Percentiles rank a stretch among this genome's conserved stretches.
Evolutionary conservation across 208 protist species (phyloP).

Genomic region (Crithidia thermophila): DNA sequence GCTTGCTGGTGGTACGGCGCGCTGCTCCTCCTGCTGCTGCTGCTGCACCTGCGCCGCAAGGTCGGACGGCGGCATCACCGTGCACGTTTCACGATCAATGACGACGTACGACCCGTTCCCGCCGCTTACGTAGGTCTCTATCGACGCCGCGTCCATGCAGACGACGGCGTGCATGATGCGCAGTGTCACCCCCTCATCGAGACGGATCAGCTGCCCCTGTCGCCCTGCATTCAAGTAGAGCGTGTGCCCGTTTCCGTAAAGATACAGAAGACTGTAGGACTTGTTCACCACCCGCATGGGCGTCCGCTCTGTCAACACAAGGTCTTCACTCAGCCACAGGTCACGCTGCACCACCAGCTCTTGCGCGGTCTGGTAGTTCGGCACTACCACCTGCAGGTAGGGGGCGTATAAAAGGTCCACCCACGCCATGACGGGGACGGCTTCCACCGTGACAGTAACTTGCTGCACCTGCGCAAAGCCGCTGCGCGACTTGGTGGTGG

Average conservation of each 20-base stretch:
- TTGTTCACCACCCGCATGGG: slow-evolving; percentile 45
- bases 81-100: slow-evolving; percentile 43
- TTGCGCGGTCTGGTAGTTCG: slow-evolving; percentile 42
- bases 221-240: slow-evolving; percentile 53
- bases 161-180: slow-evolving; percentile 64
- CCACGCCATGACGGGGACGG: slow-evolving; percentile 40
- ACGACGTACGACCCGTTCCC: slow-evolving; percentile 79
- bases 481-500: slow-evolving; percentile 6
- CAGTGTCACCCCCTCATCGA: slow-evolving; percentile 76
- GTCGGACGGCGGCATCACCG: slow-evolving; percentile 6
- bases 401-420: slow-evolving; percentile 65
- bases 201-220: slow-evolving; percentile 39
- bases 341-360: slow-evolving; percentile 54
- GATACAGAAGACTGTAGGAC: slow-evolving; percentile 57
- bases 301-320: slow-evolving; percentile 47
- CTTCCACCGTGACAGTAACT: slow-evolving; percentile 44
- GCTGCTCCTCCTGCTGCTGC: neutral
- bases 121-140: slow-evolving; percentile 58
- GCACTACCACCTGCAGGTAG: slow-evolving; percentile 60
- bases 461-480: slow-evolving; percentile 42
- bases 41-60: neutral
- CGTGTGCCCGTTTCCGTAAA: slow-evolving; percentile 59
- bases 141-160: slow-evolving; percentile 44
- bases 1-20: neutral
- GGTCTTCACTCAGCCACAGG: slow-evolving; percentile 43